Base-by-base conservation (phyloP, 805 yeast species). In the Teunomyces cretensis region DNA sequence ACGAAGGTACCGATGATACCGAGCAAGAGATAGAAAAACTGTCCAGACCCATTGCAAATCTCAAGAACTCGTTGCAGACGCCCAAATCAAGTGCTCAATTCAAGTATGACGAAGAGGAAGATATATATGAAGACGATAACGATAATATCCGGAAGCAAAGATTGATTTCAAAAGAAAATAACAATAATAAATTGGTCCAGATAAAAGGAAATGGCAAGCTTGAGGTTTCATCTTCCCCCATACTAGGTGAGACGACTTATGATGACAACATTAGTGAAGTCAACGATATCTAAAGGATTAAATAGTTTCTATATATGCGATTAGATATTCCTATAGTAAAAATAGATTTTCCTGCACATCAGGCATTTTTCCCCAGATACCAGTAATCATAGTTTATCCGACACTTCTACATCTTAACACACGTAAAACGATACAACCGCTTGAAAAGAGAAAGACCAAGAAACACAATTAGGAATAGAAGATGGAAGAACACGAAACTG, bases 101-200 rank as follows among this genome's bases (percentile, higher is more conserved):
- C 33, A 38, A 39, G 2, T 30, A 43, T 12, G 53, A 47, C 15
- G 49, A 51, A 9, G 48, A 50, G 9, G 49, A 39, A 14, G 42
- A 43, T 11, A 38, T 38, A 9, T 50, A 52, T 19, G 50, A 49
- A n/a, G 49, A 41, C 14, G 49, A 43, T 6, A 55, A 45, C 16
- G 50, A 51, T 35, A 59, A 60, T 42, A 49, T 50, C 24, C 48
- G 67, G 41, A 61, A 61, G 30, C 66, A 61, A 41, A 30, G 66
- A 19, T 44, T 61, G 15, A 52, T 61, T 3, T 61, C 64, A 7
- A 60, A 53, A 41, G 59, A 55, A 30, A 49, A 56, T 14, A 54
- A 58, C 32, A 45, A 46, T 24, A 58, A 54, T 36, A 61, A 58
- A 44, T 48, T 60, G 22, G 46, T 61, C 26, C 64, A 58, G 33